These are phyloP conservation scores for Strobilomyces echinocephalus DNA, from an alignment of 768 basidiomycete species.

Conservation along the genomic window DNA sequence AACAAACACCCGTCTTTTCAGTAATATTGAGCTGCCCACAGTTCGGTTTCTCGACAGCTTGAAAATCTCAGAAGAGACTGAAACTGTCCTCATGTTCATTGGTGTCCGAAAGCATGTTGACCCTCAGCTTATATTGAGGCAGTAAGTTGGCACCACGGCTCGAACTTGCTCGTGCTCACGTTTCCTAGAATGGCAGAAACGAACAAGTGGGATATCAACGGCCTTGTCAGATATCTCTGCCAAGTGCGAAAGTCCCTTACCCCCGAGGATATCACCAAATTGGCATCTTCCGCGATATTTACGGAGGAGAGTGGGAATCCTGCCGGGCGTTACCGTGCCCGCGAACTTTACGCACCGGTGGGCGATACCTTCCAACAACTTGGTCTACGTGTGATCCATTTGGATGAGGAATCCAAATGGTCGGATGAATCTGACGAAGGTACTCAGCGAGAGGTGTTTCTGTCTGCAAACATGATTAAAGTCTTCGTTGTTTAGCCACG, in stretches of 20 bases:
- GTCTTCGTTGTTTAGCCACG: neutral
- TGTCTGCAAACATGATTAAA: neutral
- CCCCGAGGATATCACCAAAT: neutral
- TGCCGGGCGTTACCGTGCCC: neutral
- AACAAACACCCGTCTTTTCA: no score
- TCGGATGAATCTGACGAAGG: neutral
- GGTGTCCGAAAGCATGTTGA: constrained; percentile 63
- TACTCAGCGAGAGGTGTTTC: neutral
- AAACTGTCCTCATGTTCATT: constrained; percentile 63
- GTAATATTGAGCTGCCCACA: neutral
- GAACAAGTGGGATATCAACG: neutral
- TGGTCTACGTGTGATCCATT: neutral
- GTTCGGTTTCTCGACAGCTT: constrained; percentile 63
- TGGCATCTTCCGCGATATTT: neutral
- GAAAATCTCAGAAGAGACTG: constrained; percentile 58
- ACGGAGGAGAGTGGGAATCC: neutral
- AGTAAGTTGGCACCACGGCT: neutral
- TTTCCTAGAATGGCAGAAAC: neutral
- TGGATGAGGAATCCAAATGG: neutral
- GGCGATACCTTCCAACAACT: neutral
- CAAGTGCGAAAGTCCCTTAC: neutral
- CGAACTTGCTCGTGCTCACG: neutral
- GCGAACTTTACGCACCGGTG: neutral
- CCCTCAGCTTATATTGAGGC: neutral
- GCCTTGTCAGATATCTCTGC: neutral